A percentile compares a stretch with the other conserved stretches of the same genome.
Evolutionary conservation across 2,329 filamentous ascomycete species (phyloP).

Genomic region (Lachnellula occidentalis): DNA sequence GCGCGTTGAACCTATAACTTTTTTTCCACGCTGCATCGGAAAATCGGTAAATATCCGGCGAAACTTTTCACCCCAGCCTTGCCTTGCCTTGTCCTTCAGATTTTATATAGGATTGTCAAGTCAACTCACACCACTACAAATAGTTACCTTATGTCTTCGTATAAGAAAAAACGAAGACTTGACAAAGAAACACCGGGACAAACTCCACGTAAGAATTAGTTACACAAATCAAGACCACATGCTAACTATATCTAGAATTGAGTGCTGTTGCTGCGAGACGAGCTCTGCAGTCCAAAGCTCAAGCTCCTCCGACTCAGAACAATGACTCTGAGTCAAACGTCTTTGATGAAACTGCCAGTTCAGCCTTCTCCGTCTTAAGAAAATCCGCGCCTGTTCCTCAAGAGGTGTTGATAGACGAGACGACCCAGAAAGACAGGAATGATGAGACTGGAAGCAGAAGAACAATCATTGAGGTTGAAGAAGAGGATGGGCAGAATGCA

Average conservation of each 20-base stretch:
- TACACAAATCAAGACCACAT: neutral
- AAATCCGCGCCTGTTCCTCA: neutral
- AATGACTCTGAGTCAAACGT: constrained; percentile 2
- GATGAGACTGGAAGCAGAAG: neutral
- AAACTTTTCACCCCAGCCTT: neutral
- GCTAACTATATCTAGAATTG: constrained; percentile 23
- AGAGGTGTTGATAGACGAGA: neutral
- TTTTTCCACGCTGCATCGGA: constrained; percentile 9
- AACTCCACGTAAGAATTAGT: constrained; percentile 31
- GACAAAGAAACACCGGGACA: constrained; percentile 27
- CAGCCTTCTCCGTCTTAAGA: neutral
- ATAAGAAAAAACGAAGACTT: constrained; percentile 40
- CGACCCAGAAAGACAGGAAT: neutral
- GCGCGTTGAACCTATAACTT: constrained; percentile 10
- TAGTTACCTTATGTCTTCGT: constrained; percentile 22
- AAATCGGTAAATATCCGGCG: constrained; percentile 5
- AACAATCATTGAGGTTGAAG: neutral
- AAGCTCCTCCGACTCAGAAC: constrained; percentile 2
- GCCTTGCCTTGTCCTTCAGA: neutral
- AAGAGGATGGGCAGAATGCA: constrained; percentile 4
- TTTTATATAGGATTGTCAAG: neutral
- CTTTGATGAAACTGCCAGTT: neutral
- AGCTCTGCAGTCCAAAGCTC: constrained; percentile 8
- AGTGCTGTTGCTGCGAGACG: constrained; percentile 30
- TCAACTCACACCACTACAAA: neutral